Evolutionary conservation across 768 basidiomycete genomes (phyloP), one percentile per base, ranked within the genome.

Genomic region (Pisolithus orientalis): DNA sequence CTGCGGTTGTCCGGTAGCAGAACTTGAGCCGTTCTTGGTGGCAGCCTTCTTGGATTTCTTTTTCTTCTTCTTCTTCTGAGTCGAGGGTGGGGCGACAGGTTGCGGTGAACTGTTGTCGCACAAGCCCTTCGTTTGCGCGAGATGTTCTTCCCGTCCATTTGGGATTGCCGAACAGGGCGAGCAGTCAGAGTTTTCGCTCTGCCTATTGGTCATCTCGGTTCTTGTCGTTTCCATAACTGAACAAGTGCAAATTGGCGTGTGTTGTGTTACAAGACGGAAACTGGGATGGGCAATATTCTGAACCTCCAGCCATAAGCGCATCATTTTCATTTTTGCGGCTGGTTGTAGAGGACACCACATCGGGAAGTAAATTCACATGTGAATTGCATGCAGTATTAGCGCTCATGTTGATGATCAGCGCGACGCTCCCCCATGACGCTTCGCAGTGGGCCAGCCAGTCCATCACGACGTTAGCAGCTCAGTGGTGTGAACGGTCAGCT

Each of bases 11-110:
- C 61, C 57, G 28, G 63, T 57, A 17, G 68, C 55, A 45, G 65
- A 63, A 31, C 63, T 60, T 8, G 52, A 9, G 32, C 42, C 9
- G 38, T 78, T 73, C 57, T 78, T 79, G 25, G 65, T 66, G 50
- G 80, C 70, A 4, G 73, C 65, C 65, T 82, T 85, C 66, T 82
- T 79, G 32, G 78, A 55, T 62, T 79, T 83, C 65, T 81, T 79
- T 62, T 82, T 83, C 69, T 84, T 85, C 70, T 86, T 87, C 71
- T 87, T 87, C 66, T 82, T 82, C 60, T 73, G 73, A 21, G 57
- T 53, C n/a, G 53, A 54, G 6, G 62, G 48, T n/a, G 16, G 31
- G 6, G 62, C 65, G 1, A 54, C 45, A 4, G 66, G 61, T 7
- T 64, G 59, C 14, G 66, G 66, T 14, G 47, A 47, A 42, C 21